phyloP scores from a whole-genome alignment of 495 filamentous ascomycete genomes.

The Thozetella sp. region DNA sequence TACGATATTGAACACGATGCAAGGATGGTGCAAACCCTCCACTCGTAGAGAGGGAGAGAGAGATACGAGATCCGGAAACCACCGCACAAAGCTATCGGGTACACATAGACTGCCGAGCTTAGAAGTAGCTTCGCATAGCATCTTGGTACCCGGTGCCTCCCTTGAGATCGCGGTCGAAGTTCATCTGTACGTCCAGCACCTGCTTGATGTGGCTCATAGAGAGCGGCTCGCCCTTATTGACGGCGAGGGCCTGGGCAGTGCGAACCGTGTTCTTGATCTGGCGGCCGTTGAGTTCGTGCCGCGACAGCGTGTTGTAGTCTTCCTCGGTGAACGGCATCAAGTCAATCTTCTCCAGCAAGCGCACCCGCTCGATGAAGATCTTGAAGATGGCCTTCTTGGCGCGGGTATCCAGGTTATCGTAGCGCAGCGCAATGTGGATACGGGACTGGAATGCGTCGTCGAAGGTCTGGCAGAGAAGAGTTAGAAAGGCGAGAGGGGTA shows the following conservation, averaged over 20 bases:
- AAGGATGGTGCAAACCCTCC: no score
- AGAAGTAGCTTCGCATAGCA: constrained; percentile 59
- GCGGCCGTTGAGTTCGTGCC: constrained; percentile 81
- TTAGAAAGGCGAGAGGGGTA: constrained; percentile 6
- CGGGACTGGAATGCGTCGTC: constrained; percentile 63
- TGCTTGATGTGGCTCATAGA: constrained; percentile 82
- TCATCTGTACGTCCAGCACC: constrained; percentile 80
- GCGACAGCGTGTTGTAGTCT: constrained; percentile 67
- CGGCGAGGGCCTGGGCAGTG: constrained; percentile 82
- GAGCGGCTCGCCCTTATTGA: constrained; percentile 71
- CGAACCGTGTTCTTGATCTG: constrained; percentile 95
- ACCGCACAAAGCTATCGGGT: no score
- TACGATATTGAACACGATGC: no score
- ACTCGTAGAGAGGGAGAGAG: no score
- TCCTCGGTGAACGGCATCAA: constrained; percentile 65
- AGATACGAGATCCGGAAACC: no score
- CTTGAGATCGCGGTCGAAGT: constrained; percentile 77
- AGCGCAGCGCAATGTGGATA: constrained; percentile 72
- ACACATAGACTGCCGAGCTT: no score
- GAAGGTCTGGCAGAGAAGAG: constrained; percentile 49
- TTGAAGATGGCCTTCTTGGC: constrained; percentile 87
- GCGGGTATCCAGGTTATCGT: constrained; percentile 73
- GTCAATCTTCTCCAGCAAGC: constrained; percentile 62
- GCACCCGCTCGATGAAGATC: constrained; percentile 74
- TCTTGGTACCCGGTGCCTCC: constrained; percentile 65